Base-by-base conservation (phyloP, 148 eudicot species). In the Chenopodium quinoa region DNA sequence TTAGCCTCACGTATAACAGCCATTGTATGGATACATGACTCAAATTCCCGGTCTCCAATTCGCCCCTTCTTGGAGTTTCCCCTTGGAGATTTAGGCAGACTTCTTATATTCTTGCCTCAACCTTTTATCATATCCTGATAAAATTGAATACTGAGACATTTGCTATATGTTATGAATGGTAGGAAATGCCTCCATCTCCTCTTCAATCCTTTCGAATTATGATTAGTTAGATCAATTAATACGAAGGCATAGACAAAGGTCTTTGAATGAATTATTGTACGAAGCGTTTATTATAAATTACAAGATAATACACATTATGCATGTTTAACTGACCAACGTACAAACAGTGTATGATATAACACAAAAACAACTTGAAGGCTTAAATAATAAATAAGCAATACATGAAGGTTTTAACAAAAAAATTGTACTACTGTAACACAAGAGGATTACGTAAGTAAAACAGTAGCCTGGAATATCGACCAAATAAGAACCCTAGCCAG, bases 11-110 rank as follows among this genome's bases (percentile, higher is more conserved):
- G 78, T 2, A 44, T 84, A 31, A 80, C 86, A 23, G 58, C 67
- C 31, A n/a, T 66, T 19, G 86, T 84, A 20, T 84, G 86, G 86
- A 84, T 84, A 71, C 84, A 84, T 23, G 86, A 84, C 67, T 84
- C 84, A 4, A 32, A 77, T 58, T 84, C 86, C 1, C 78, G 84
- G 25, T 77, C 84, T 37, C 81, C 71, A 0, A 27, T 40, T 25
- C 78, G 75, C 25, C 86, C 86, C 47, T 71, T 73, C 19, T 63
- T 84, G n/a, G 86, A 84, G 80, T 84, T 84, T 66, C 86, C 84
- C 32, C 81, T 84, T 25, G n/a, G 68, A 6, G 84, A 73, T 44
- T 77, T 63, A 16, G 86, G 84, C 67, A 76, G 23, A 31, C 81
- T 84, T 17, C 81, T 84, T 16, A 68, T 84, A 29, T 84, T 71